Conservation (phyloP, 306 rosid genomes). For the Quercus cerris region DNA sequence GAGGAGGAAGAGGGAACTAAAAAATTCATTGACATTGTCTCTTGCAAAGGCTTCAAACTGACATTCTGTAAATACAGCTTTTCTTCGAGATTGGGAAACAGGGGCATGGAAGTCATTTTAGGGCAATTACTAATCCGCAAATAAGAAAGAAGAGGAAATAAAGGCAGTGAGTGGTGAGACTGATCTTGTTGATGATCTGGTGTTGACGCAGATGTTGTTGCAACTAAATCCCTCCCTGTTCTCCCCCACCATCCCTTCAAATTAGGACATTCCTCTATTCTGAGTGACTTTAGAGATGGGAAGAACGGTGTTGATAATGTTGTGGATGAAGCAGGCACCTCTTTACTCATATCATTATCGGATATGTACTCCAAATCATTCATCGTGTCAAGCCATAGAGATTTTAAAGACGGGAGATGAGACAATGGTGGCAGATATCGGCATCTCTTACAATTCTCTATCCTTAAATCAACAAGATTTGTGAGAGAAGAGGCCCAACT, state of each 20-base stretch:
- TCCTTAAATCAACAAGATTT: no score
- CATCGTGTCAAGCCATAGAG: fast-evolving
- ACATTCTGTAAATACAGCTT: fast-evolving
- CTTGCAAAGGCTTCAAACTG: no score
- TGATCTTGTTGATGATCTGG: no score
- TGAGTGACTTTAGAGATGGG: background rate
- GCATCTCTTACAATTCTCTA: background rate
- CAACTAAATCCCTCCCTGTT: no score
- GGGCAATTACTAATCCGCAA: background rate
- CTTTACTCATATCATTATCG: background rate
- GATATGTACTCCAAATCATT: background rate
- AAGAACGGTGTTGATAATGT: background rate
- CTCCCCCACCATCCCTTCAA: slow-evolving; percentile 13
- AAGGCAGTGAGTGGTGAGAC: background rate
- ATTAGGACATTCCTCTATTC: background rate
- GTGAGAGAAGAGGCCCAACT: no score
- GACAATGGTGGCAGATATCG: background rate
- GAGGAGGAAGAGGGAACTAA: no score
- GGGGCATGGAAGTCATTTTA: no score
- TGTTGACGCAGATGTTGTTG: no score
- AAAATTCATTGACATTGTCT: no score
- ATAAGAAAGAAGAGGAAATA: background rate
- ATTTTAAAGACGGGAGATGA: background rate
- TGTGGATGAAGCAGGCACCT: background rate
- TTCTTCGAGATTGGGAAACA: no score